Evolutionary conservation across 2,329 filamentous ascomycete species (phyloP).

Genomic region (Paramyrothecium roridum): DNA sequence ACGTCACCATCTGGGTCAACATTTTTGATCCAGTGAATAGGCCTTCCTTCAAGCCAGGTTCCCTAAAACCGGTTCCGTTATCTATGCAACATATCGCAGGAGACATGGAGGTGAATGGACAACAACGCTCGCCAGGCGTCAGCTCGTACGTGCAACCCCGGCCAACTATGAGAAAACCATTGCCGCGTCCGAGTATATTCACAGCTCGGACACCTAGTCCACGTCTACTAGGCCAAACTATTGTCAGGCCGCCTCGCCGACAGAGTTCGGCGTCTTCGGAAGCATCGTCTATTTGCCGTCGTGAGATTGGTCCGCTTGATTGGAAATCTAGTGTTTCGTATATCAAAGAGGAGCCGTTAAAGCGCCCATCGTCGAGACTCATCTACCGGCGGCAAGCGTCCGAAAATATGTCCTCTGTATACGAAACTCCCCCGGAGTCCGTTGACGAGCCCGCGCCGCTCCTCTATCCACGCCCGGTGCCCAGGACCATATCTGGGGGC

Average conservation of each 20-base stretch:
- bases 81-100: slow-evolving; percentile 34
- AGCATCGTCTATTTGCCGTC: slow-evolving; percentile 1
- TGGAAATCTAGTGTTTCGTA: slow-evolving; percentile 8
- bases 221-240: background rate
- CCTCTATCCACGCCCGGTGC: slow-evolving; percentile 12
- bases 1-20: slow-evolving; percentile 45
- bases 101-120: no score
- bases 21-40: slow-evolving; percentile 45
- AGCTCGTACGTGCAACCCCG: slow-evolving; percentile 4
- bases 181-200: background rate
- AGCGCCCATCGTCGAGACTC: slow-evolving; percentile 33
- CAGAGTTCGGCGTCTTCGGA: background rate
- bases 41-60: slow-evolving; percentile 43
- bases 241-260: background rate
- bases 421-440: slow-evolving; percentile 27
- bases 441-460: slow-evolving; percentile 10
- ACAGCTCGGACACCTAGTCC: background rate
- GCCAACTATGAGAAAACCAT: background rate
- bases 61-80: slow-evolving; percentile 47
- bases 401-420: slow-evolving; percentile 18
- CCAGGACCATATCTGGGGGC: slow-evolving; percentile 7
- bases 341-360: slow-evolving; percentile 35
- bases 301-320: slow-evolving; percentile 6
- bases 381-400: slow-evolving; percentile 12
- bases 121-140: slow-evolving; percentile 12